phyloP scores from a whole-genome alignment of 2,329 filamentous ascomycete genomes.

The Ceratocystis albifundus region DNA sequence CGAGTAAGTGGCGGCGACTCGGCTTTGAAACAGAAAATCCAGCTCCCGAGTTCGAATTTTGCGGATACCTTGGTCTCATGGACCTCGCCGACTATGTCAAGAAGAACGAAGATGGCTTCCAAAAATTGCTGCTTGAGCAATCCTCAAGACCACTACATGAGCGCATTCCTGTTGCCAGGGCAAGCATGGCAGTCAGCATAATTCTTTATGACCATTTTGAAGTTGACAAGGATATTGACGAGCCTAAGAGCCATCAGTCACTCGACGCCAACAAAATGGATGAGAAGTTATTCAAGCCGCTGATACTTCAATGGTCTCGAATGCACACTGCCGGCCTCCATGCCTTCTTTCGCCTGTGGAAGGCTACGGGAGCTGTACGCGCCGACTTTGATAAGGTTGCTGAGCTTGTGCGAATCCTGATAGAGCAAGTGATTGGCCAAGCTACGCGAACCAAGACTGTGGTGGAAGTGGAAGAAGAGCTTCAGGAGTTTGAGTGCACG shows the following conservation, averaged over 20 bases:
- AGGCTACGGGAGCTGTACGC: conserved; percentile 69
- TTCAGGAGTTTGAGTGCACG: conserved; percentile 69
- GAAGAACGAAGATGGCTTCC: conserved; percentile 83
- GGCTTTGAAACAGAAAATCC: conserved; percentile 89
- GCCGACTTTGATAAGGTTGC: conserved; percentile 89
- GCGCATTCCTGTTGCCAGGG: conserved; percentile 76
- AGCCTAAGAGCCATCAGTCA: conserved; percentile 61
- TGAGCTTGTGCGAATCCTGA: conserved; percentile 76
- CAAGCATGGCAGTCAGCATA: conserved; percentile 74
- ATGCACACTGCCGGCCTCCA: conserved; percentile 77
- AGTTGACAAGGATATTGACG: conserved; percentile 74
- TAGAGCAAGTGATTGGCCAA: conserved; percentile 79
- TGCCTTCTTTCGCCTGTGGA: conserved; percentile 87
- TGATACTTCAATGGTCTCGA: conserved; percentile 85
- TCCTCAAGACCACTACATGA: conserved; percentile 57
- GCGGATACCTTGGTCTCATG: conserved; percentile 93
- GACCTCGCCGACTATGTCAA: conserved; percentile 87
- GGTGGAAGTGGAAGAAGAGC: conserved; percentile 76
- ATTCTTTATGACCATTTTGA: conserved; percentile 94
- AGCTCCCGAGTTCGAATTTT: conserved; percentile 68
- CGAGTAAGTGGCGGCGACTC: conserved; percentile 83
- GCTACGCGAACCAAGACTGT: conserved; percentile 74
- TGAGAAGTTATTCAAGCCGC: conserved; percentile 74
- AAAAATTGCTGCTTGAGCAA: conserved; percentile 85
- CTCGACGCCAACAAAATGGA: conserved; percentile 66